These are phyloP conservation scores for Tritrichomonas foetus DNA, from an alignment of 208 protist genomes.

Conservation along the genomic window DNA sequence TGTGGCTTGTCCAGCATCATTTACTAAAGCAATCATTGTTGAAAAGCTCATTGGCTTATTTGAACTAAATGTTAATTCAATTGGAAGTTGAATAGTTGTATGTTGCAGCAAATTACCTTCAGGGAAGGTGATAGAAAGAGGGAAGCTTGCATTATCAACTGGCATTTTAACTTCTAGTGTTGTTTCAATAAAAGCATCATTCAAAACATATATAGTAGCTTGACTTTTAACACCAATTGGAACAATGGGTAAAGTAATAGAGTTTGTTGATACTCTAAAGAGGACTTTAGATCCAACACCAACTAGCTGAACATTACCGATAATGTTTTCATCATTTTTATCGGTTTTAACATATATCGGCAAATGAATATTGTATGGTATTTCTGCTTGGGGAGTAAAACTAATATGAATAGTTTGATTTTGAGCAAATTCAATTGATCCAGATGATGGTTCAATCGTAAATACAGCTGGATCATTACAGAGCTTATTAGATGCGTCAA, in stretches of 20 bases:
- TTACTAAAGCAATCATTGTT: background rate
- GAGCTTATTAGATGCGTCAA: background rate
- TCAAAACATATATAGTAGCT: background rate
- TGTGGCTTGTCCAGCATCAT: background rate
- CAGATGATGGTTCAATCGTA: background rate
- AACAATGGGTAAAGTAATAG: background rate
- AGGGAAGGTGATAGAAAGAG: background rate
- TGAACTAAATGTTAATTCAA: background rate
- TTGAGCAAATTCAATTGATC: background rate
- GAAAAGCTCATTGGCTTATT: background rate
- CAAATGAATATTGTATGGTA: background rate
- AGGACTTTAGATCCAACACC: background rate
- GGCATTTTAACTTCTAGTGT: background rate
- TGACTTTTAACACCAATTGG: background rate
- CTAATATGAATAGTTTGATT: background rate
- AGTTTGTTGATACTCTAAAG: background rate
- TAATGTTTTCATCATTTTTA: background rate
- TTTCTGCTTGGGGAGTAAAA: background rate
- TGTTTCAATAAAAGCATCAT: background rate
- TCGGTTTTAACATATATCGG: conserved; percentile 8
- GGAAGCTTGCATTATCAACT: background rate
- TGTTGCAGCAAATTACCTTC: background rate
- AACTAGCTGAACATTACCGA: background rate
- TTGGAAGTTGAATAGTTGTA: background rate
- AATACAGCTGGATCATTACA: background rate